Conservation (phyloP, 2,329 filamentous ascomycete genomes). For the Xylaria arbuscula region DNA sequence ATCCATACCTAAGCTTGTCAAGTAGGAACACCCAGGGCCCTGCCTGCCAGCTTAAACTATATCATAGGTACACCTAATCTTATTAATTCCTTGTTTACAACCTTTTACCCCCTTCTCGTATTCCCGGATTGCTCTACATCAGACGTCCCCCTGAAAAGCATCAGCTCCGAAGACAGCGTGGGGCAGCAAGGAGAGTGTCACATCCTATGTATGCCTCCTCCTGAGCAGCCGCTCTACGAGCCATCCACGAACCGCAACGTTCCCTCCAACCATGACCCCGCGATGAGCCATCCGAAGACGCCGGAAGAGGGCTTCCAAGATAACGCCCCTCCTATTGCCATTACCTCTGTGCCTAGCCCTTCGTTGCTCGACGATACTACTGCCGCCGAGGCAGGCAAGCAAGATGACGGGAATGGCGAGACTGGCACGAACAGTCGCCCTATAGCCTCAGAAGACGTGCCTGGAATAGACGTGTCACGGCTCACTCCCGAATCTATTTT, state of each 20-base stretch:
- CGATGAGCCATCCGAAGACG: slow-evolving; percentile 48
- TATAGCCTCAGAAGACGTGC: background rate
- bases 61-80: background rate
- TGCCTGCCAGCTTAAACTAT: background rate
- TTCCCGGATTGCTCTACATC: background rate
- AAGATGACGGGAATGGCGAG: slow-evolving; percentile 19
- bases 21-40: background rate
- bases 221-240: slow-evolving; percentile 41
- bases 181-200: slow-evolving; percentile 9
- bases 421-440: slow-evolving; percentile 1
- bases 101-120: slow-evolving; percentile 1
- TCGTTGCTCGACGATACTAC: slow-evolving; percentile 21
- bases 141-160: background rate
- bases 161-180: background rate
- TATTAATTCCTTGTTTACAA: background rate
- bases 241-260: slow-evolving; percentile 39
- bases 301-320: slow-evolving; percentile 38
- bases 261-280: slow-evolving; percentile 47
- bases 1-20: background rate
- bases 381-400: slow-evolving; percentile 5
- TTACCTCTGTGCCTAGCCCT: slow-evolving; percentile 19
- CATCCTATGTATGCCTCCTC: slow-evolving; percentile 47
- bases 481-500: slow-evolving; percentile 3
- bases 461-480: slow-evolving; percentile 16
- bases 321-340: slow-evolving; percentile 34